phyloP scores from a whole-genome alignment of 2,329 filamentous ascomycete genomes.

The Ploettnerulaceae sp. region DNA sequence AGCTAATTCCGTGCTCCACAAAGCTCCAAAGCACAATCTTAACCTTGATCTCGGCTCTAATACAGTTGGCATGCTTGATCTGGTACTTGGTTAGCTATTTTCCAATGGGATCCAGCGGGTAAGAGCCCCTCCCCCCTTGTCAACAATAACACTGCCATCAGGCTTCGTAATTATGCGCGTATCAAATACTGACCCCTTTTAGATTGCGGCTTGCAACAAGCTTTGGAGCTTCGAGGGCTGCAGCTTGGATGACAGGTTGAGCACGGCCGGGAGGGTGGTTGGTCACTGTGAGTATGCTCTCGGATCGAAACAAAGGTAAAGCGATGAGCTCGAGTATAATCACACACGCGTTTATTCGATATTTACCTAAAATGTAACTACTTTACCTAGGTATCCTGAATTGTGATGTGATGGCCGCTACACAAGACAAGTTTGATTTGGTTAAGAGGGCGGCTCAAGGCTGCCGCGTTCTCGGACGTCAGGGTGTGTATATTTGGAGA shows the following conservation, averaged over 20 bases:
- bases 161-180: too few species aligned
- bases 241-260: conserved; percentile 80
- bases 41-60: conserved; percentile 76
- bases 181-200: neutral
- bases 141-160: neutral
- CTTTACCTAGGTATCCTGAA: too few species aligned
- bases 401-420: too few species aligned
- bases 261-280: neutral
- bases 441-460: neutral
- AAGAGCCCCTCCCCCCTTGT: conserved; percentile 2
- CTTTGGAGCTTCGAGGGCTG: conserved; percentile 78
- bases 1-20: conserved; percentile 19
- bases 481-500: too few species aligned
- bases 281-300: too few species aligned
- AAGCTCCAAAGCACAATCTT: conserved; percentile 81
- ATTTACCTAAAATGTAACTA: too few species aligned
- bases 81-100: conserved; percentile 99
- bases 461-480: neutral
- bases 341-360: too few species aligned
- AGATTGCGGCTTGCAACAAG: conserved; percentile 73
- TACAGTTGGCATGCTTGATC: conserved; percentile 75
- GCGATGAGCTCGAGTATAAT: too few species aligned
- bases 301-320: too few species aligned
- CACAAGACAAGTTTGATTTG: too few species aligned
- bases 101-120: conserved; percentile 85